Conservation (phyloP, 2,329 filamentous ascomycete genomes). For the Curvularia eragrostidis region DNA sequence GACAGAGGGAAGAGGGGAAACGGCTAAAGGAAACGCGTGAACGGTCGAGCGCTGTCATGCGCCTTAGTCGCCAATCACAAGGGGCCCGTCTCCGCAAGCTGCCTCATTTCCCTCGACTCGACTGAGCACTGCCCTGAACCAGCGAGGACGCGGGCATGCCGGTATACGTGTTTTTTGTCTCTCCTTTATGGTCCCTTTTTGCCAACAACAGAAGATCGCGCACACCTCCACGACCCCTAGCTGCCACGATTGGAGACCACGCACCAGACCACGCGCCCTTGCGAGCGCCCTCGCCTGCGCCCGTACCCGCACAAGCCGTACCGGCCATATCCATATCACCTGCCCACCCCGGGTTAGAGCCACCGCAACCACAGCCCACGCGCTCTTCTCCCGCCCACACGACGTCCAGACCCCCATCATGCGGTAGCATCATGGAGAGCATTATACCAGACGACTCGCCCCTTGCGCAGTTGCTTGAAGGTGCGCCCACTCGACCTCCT, state of each 20-base stretch:
- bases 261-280: slow-evolving; percentile 13
- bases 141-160: background rate
- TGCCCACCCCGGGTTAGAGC: slow-evolving; percentile 15
- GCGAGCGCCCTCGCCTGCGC: slow-evolving; percentile 13
- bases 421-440: slow-evolving; percentile 72
- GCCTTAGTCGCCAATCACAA: slow-evolving; percentile 25
- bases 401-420: slow-evolving; percentile 33
- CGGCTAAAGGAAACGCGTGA: slow-evolving; percentile 6
- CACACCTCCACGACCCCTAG: background rate
- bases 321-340: slow-evolving; percentile 18
- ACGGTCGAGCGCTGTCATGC: slow-evolving; percentile 3
- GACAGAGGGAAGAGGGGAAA: background rate
- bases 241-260: slow-evolving; percentile 16
- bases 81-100: slow-evolving; percentile 26
- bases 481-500: slow-evolving; percentile 42
- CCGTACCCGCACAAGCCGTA: slow-evolving; percentile 10
- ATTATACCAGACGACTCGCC: slow-evolving; percentile 87
- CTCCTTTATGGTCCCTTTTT: slow-evolving; percentile 6
- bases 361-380: slow-evolving; percentile 17
- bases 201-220: background rate
- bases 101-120: slow-evolving; percentile 25
- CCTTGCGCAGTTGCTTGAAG: slow-evolving; percentile 87
- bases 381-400: slow-evolving; percentile 25
- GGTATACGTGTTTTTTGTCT: background rate
- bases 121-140: slow-evolving; percentile 18